These are phyloP conservation scores for Ophiostoma himal-ulmi DNA, from an alignment of 2,329 filamentous ascomycete species.

Conservation along the genomic window DNA sequence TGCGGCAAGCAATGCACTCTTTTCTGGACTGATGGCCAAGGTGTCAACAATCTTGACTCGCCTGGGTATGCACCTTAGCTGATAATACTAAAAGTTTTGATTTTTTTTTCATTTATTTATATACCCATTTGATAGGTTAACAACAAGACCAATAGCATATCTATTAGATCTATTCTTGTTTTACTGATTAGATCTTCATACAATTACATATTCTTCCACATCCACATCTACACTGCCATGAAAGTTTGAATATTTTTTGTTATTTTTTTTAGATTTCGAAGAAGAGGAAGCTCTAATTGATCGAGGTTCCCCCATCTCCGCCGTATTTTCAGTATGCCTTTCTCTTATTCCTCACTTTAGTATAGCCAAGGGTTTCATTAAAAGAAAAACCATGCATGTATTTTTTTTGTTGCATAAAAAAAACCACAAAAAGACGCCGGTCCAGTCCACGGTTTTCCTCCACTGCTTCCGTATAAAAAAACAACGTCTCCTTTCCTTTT, in stretches of 20 bases:
- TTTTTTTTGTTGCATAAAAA: slow-evolving; percentile 14
- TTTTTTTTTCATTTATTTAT: neutral
- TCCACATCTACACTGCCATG: neutral
- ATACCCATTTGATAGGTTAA: neutral
- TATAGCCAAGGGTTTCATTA: neutral
- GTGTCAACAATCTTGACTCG: slow-evolving; percentile 27
- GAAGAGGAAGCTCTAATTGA: neutral
- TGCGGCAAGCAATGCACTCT: slow-evolving; percentile 23
- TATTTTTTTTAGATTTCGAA: slow-evolving; percentile 2
- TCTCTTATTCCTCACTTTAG: neutral
- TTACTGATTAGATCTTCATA: too few relatives aligned
- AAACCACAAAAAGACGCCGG: slow-evolving; percentile 15
- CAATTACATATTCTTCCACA: neutral
- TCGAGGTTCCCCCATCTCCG: neutral
- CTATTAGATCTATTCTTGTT: too few relatives aligned
- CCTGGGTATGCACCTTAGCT: slow-evolving; percentile 16
- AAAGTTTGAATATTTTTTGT: slow-evolving; percentile 10
- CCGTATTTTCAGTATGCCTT: neutral
- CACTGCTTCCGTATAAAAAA: slow-evolving; percentile 12
- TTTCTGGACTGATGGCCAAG: slow-evolving; percentile 21
- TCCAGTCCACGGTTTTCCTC: slow-evolving; percentile 15
- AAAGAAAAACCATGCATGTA: slow-evolving; percentile 11
- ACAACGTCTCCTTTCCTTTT: slow-evolving; percentile 11
- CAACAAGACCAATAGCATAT: neutral
- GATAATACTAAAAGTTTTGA: neutral